These are phyloP conservation scores for Calonectria hongkongensis DNA, from an alignment of 2,329 filamentous ascomycete genomes.

Conservation along the genomic window DNA sequence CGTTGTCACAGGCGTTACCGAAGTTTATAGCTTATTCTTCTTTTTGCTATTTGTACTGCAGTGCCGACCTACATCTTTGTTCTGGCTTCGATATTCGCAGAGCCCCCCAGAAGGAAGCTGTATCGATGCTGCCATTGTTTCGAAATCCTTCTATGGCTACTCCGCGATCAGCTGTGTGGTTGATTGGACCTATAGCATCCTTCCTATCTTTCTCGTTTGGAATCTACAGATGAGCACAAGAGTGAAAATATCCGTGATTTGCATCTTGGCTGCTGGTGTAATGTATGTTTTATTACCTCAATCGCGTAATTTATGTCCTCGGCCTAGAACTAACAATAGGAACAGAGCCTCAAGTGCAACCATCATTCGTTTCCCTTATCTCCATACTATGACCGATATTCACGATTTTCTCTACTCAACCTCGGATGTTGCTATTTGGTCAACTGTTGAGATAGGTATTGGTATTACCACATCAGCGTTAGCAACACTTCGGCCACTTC, in stretches of 20 bases:
- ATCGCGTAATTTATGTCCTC: neutral
- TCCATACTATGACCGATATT: conserved; percentile 59
- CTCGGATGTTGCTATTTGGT: conserved; percentile 67
- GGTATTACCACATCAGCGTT: conserved; percentile 63
- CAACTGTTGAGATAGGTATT: conserved; percentile 65
- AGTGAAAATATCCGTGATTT: conserved; percentile 61
- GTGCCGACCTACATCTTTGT: conserved; percentile 62
- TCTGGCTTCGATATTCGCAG: conserved; percentile 59
- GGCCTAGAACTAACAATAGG: neutral
- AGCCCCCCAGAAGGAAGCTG: conserved; percentile 58
- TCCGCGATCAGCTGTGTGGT: conserved; percentile 62
- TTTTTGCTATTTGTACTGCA: conserved; percentile 64
- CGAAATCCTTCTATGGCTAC: conserved; percentile 60
- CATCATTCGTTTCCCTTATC: conserved; percentile 65
- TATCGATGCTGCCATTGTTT: conserved; percentile 51
- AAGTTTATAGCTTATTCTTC: conserved; percentile 60
- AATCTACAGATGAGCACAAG: conserved; percentile 62
- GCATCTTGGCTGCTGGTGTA: conserved; percentile 58
- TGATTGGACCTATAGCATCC: conserved; percentile 58
- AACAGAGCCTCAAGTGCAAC: conserved; percentile 64
- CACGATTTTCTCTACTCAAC: conserved; percentile 66
- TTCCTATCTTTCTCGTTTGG: conserved; percentile 61
- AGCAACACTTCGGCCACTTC: conserved; percentile 64
- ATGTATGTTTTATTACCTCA: conserved; percentile 57
- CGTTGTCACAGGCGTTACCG: conserved; percentile 54